Conservation (phyloP, 305 asterid species). For the Fraxinus greggii region DNA sequence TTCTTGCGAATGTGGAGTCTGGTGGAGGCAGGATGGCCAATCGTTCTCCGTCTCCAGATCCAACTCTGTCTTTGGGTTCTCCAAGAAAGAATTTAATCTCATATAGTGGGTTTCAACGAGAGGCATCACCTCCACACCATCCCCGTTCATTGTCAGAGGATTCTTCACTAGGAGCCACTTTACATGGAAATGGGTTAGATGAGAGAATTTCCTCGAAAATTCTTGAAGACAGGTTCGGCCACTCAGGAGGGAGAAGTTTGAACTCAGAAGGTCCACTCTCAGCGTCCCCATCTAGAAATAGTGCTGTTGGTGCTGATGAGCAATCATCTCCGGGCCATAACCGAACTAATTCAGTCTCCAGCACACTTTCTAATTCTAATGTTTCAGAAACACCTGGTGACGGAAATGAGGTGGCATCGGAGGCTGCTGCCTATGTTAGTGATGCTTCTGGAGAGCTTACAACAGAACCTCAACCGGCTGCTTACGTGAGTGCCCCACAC, state of each 20-base stretch:
- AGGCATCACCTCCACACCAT: conserved; percentile 51
- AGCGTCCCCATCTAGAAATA: conserved; percentile 50
- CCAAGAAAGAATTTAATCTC: conserved; percentile 43
- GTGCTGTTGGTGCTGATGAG: conserved; percentile 41
- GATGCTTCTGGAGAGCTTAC: conserved; percentile 67
- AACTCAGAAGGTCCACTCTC: conserved; percentile 37
- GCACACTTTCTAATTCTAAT: conserved; percentile 62
- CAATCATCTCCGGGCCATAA: conserved; percentile 46
- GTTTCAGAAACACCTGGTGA: conserved; percentile 57
- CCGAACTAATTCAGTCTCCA: conserved; percentile 65
- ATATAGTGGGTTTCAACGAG: conserved; percentile 43
- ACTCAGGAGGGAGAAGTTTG: conserved; percentile 52
- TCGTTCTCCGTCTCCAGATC: conserved; percentile 49
- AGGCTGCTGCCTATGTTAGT: conserved; percentile 39
- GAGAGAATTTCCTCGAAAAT: conserved; percentile 46
- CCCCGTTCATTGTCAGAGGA: conserved; percentile 68
- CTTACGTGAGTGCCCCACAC: conserved; percentile 34
- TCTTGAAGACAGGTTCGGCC: conserved; percentile 56
- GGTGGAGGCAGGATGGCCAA: conserved; percentile 49
- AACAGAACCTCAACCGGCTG: conserved; percentile 50
- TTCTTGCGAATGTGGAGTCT: conserved; percentile 54
- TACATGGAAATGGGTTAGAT: conserved; percentile 45
- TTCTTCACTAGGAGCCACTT: conserved; percentile 50
- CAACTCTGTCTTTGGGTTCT: conserved; percentile 46
- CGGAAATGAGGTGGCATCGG: conserved; percentile 56